phyloP scores from a whole-genome alignment of 805 yeast genomes.

The Kodamaea lidongshanica region DNA sequence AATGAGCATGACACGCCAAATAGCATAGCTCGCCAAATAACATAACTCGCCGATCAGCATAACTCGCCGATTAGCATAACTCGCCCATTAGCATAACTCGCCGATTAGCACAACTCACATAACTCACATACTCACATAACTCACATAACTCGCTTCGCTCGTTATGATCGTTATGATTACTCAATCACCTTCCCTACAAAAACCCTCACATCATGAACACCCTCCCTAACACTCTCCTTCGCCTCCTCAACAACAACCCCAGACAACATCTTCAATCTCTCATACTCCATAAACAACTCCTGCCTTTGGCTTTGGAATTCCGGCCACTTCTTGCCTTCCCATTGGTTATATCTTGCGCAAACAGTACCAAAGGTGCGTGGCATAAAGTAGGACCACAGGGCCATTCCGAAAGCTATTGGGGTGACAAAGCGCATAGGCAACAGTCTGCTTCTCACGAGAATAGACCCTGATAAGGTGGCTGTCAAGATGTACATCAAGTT shows the following conservation, averaged over 20 bases:
- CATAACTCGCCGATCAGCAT: too few relatives aligned
- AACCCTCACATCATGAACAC: conserved; percentile 24
- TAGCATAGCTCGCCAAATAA: too few relatives aligned
- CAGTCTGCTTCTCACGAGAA: conserved; percentile 43
- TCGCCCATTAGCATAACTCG: too few relatives aligned
- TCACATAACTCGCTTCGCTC: too few relatives aligned
- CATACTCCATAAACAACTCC: conserved; percentile 9
- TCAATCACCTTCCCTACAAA: too few relatives aligned
- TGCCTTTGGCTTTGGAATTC: conserved; percentile 24
- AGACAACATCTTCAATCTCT: conserved; percentile 8
- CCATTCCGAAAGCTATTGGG: conserved; percentile 45
- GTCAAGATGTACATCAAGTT: conserved; percentile 49
- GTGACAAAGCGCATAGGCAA: conserved; percentile 46
- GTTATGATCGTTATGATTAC: too few relatives aligned
- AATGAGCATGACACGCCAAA: too few relatives aligned
- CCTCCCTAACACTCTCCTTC: conserved; percentile 14
- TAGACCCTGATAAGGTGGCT: conserved; percentile 50
- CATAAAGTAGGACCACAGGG: conserved; percentile 42
- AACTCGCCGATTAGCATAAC: too few relatives aligned
- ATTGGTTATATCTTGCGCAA: conserved; percentile 13
- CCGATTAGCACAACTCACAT: too few relatives aligned
- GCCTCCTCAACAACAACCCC: conserved; percentile 9
- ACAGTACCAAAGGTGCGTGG: conserved; percentile 40
- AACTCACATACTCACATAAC: too few relatives aligned
- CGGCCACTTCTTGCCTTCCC: conserved; percentile 28